Base-by-base conservation (phyloP, 805 yeast genomes). In the Suhomyces vadensis region DNA sequence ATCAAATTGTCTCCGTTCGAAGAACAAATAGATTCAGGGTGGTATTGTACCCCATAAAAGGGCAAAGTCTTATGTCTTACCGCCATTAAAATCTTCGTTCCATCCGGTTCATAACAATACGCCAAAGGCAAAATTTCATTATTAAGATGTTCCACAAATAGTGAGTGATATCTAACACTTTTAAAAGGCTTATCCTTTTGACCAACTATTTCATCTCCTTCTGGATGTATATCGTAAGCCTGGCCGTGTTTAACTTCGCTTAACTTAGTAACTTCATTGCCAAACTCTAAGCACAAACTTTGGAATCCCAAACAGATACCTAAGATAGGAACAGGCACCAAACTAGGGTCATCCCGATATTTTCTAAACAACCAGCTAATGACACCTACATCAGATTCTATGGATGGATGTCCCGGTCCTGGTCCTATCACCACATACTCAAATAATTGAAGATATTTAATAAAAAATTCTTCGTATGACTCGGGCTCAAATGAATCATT, bases 301-400 rank as follows among this genome's bases (percentile, higher is more conserved):
- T 94, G 99, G 60, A 90, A 87, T 0, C 99, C 99, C 19, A 94
- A 69, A 58, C 99, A 94, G 3, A 95, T 85, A 0, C 99, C 99
- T 39, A 94, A 65, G 0, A 90, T 76, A 0, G 98, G 98, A 1
- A 70, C 56, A 3, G 58, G 51, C 7, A 40, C 39, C 4, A 20
- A 19, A 2, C 46, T 43, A 23, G 51, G 29, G 25, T 44, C 27
- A 3, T 37, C 37, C 3, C 51, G 47, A 35, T 52, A 59, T 5
- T 59, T 55, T 24, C 65, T 54, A 20, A 49, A 64, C 45, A 76
- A 78, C 85, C 51, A 91, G 47, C 82, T 78, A 11, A 91, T 79
- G 8, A 89, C 74, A 0, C 96, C 97, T 22, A 85, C 79, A 55
- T 91, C 97, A 1, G 58, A 52, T 27, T 3, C 75, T 56, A 53